Evolutionary conservation across 306 rosid species (phyloP), one percentile per base, ranked within the genome.

Genomic region (Inga laurina): DNA sequence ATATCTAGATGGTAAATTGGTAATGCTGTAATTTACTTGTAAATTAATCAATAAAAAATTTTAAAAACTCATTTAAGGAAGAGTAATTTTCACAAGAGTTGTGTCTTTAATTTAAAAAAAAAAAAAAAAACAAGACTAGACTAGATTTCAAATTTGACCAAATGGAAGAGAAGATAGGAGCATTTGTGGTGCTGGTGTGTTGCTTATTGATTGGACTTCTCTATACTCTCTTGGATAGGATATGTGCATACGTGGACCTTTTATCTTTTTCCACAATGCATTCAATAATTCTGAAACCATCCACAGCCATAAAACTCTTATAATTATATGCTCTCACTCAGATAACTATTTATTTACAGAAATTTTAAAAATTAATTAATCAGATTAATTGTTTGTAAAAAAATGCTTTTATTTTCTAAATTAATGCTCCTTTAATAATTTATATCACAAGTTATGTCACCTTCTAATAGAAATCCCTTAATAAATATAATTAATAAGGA

Each of bases 171-270:
- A 14, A 45, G 57, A 72, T 72, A 13, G n/a, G 30, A n/a, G 10
- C n/a, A 45, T 24, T 13, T 72, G 52, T 2, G 22, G 22, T 34
- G 74, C 65, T 32, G 69, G 16, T 49, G 44, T 41, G 78, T 27
- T 43, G 73, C 15, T 30, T 16, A 34, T 44, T 81, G 35, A 81
- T 81, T 81, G 84, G 84, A 74, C 34, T 13, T 35, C 30, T 49
- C 39, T 2, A 62, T 46, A 37, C 80, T 64, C 80, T 10, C 39
- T 10, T 44, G 80, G 84, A 74, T 82, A 82, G 76, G 84, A 74
- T 34, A 10, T 5, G 15, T 34, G 76, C 81, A 6, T 49, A 82
- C 70, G 85, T 82, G 81, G 77, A 30, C 43, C 30, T 30, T 56
- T 69, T 70, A 52, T 43, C 77, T 54, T 69, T 24, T 41, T 79